Percentiles rank a stretch among this genome's conserved stretches.
Evolutionary conservation across 495 filamentous ascomycete genomes (phyloP).

Genomic region (Penicillium diatomitis): DNA sequence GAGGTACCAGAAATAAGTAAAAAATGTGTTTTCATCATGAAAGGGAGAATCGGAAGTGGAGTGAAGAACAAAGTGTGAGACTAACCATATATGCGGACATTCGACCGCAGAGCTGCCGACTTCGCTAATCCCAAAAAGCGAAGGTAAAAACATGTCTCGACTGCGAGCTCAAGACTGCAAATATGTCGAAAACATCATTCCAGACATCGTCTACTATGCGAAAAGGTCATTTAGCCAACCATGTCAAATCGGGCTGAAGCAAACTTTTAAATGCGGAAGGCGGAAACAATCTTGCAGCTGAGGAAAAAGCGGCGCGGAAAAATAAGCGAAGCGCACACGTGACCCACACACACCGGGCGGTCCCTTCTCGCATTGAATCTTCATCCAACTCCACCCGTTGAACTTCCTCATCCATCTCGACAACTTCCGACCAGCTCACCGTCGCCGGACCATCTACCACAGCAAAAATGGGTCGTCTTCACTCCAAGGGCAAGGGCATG

Average conservation of each 20-base stretch:
- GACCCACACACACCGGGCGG: slow-evolving; percentile 15
- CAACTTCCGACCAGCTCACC: slow-evolving; percentile 26
- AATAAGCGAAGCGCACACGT: slow-evolving; percentile 21
- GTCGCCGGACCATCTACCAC: slow-evolving; percentile 21
- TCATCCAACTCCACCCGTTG: slow-evolving; percentile 4
- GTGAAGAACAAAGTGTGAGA: slow-evolving; percentile 4
- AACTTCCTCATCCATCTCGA: slow-evolving; percentile 26
- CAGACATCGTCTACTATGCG: neutral
- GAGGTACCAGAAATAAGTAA: slow-evolving; percentile 54
- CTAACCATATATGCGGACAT: slow-evolving; percentile 19
- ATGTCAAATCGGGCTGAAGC: neutral
- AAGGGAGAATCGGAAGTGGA: neutral
- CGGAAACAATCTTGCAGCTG: slow-evolving; percentile 1
- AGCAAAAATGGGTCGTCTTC: slow-evolving; percentile 85
- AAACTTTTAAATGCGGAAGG: neutral
- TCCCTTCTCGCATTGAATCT: slow-evolving; percentile 3
- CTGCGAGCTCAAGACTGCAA: neutral
- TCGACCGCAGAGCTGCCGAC: neutral
- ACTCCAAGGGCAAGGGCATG: slow-evolving; percentile 99
- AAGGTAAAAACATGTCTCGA: neutral
- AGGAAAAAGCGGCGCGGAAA: slow-evolving; percentile 5
- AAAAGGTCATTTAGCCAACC: too few species aligned
- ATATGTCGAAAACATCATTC: slow-evolving; percentile 3
- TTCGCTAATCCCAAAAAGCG: too few species aligned
- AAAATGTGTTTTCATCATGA: slow-evolving; percentile 41